A percentile compares a stretch with the other conserved stretches of the same genome.
These are phyloP conservation scores for Sequoiadendron giganteum DNA, from an alignment of 75 land plant species.

Conservation along the genomic window DNA sequence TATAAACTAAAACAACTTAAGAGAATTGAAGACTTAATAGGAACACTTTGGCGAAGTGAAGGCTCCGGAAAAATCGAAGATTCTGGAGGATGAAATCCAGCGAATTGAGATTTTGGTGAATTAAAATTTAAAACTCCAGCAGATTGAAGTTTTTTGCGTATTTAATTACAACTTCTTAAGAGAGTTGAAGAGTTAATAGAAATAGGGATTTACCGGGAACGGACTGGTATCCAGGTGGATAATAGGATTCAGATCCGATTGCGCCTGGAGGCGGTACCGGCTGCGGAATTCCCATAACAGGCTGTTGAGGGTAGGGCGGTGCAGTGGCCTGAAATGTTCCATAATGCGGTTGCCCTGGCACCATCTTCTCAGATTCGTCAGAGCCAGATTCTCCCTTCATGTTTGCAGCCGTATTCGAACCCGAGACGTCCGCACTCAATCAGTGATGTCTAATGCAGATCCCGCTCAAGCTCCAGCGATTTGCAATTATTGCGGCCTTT, in stretches of 20 bases:
- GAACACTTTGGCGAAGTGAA: not conserved
- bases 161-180: too few species aligned
- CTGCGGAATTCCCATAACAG: slow-evolving; percentile 2
- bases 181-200: too few species aligned
- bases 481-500: too few species aligned
- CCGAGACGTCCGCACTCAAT: too few species aligned
- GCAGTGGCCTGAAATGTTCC: not conserved
- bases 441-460: too few species aligned
- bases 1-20: too few species aligned
- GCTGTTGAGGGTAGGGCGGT: not conserved
- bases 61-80: not conserved
- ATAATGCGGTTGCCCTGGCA: not conserved
- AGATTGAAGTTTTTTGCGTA: not conserved
- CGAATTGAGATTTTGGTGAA: not conserved
- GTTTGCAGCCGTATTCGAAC: not conserved
- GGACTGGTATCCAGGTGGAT: slow-evolving; percentile 4
- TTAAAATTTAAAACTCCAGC: not conserved
- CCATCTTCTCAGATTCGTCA: not conserved
- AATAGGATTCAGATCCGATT: not conserved
- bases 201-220: not conserved
- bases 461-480: too few species aligned
- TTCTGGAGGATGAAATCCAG: not conserved
- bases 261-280: slow-evolving; percentile 5
- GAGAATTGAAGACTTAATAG: too few species aligned
- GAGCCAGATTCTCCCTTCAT: slow-evolving; percentile 17